These are phyloP conservation scores for Neopestalotiopsis clavispora DNA, from an alignment of 2,329 filamentous ascomycete genomes.

Conservation along the genomic window DNA sequence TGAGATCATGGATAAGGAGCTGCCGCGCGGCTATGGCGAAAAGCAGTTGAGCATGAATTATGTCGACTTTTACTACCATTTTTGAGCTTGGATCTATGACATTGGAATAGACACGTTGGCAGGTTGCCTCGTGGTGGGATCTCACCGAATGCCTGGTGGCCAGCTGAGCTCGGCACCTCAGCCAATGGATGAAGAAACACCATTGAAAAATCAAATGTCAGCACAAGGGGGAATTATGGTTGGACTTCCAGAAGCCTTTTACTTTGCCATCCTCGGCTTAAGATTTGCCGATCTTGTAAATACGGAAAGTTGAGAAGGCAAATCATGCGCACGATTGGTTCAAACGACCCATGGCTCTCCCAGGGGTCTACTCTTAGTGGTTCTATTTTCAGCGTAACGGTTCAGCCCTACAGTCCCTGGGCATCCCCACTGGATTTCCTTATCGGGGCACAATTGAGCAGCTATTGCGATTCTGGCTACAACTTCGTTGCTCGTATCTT, in stretches of 20 bases:
- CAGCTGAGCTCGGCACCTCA: background rate
- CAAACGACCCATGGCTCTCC: background rate
- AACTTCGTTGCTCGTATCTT: background rate
- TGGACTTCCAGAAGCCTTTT: background rate
- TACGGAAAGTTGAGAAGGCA: background rate
- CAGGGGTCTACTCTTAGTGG: background rate
- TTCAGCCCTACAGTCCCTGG: constrained; percentile 25
- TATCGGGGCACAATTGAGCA: constrained; percentile 1
- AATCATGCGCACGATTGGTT: background rate
- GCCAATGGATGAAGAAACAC: background rate
- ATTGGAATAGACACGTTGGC: background rate
- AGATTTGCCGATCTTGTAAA: background rate
- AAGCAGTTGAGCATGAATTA: background rate
- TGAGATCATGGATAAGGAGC: too few relatives aligned
- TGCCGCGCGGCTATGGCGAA: background rate
- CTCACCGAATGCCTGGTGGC: background rate
- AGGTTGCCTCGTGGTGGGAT: background rate
- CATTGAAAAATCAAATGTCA: background rate
- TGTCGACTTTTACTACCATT: background rate
- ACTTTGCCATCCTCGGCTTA: background rate
- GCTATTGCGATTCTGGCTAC: background rate
- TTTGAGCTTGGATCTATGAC: background rate
- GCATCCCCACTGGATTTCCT: constrained; percentile 15
- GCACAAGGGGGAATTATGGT: background rate
- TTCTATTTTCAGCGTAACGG: constrained; percentile 20